Conservation (phyloP, 163 green algal genomes). For the Chlorella variabilis region DNA sequence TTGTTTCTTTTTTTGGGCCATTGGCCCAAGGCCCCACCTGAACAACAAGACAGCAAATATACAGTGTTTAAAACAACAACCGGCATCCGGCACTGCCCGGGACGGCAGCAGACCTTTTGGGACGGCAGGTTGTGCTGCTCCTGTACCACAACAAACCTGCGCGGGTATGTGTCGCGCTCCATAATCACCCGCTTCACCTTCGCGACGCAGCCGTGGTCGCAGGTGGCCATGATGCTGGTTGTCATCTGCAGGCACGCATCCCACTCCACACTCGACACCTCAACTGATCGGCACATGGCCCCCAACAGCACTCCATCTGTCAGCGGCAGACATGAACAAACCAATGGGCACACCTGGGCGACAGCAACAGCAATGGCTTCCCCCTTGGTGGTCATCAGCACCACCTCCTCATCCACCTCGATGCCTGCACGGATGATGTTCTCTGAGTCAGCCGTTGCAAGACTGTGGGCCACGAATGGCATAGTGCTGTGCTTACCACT, state of each 20-base stretch:
- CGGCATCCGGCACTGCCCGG: too few species aligned
- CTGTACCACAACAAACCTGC: too few species aligned
- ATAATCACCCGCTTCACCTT: constrained; percentile 99
- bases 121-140: too few species aligned
- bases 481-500: constrained; percentile 38
- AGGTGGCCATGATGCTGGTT: constrained; percentile 95
- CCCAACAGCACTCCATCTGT: too few species aligned
- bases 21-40: constrained; percentile 94
- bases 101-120: too few species aligned
- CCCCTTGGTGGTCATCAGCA: constrained; percentile 99
- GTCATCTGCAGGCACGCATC: constrained; percentile 84
- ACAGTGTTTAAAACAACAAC: too few species aligned
- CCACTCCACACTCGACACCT: too few species aligned
- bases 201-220: constrained; percentile 97
- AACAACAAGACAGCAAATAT: not conserved
- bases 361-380: constrained; percentile 96
- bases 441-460: too few species aligned
- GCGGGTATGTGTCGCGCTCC: constrained; percentile 99
- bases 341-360: constrained; percentile 51
- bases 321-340: not conserved
- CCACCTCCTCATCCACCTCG: constrained; percentile 82
- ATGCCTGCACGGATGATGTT: constrained; percentile 21
- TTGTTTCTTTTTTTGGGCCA: constrained; percentile 97
- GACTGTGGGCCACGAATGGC: too few species aligned
- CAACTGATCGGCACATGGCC: too few species aligned